Evolutionary conservation across 768 basidiomycete genomes (phyloP).

Genomic region (Cystoderma amianthinum): DNA sequence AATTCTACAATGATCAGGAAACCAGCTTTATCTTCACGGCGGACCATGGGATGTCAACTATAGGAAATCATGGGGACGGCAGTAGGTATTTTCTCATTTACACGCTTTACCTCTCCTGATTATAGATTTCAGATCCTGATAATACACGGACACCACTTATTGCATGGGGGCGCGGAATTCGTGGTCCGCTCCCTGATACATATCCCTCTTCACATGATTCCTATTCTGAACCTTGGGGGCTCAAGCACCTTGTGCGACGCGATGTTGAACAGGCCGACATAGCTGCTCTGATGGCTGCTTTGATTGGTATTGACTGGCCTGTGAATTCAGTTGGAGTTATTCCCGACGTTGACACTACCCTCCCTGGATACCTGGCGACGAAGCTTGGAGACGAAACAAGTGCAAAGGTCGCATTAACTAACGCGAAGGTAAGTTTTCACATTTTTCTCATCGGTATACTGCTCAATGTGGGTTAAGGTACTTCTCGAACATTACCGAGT

Average conservation of each 20-base stretch:
- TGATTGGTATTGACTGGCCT: slow-evolving; percentile 70
- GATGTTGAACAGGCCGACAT: slow-evolving; percentile 86
- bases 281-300: slow-evolving; percentile 67
- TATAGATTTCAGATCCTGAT: slow-evolving; percentile 81
- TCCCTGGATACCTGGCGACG: slow-evolving; percentile 51
- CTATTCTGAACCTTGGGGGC: slow-evolving; percentile 59
- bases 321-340: slow-evolving; percentile 79
- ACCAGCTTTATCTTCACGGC: slow-evolving; percentile 80
- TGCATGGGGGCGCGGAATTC: slow-evolving; percentile 75
- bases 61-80: slow-evolving; percentile 88
- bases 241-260: slow-evolving; percentile 50
- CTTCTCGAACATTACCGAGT: slow-evolving; percentile 72
- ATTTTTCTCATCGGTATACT: not conserved
- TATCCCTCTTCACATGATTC: slow-evolving; percentile 59
- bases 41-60: slow-evolving; percentile 86
- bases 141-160: slow-evolving; percentile 83
- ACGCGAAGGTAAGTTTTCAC: slow-evolving; percentile 41
- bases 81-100: slow-evolving; percentile 31
- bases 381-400: slow-evolving; percentile 37
- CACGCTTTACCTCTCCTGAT: slow-evolving; percentile 1
- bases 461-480: slow-evolving; percentile 25
- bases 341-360: slow-evolving; percentile 62
- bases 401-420: slow-evolving; percentile 53
- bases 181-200: slow-evolving; percentile 56
- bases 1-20: slow-evolving; percentile 63